Evolutionary conservation across 2,329 filamentous ascomycete genomes (phyloP).

Genomic region (Botrytis sinoallii): DNA sequence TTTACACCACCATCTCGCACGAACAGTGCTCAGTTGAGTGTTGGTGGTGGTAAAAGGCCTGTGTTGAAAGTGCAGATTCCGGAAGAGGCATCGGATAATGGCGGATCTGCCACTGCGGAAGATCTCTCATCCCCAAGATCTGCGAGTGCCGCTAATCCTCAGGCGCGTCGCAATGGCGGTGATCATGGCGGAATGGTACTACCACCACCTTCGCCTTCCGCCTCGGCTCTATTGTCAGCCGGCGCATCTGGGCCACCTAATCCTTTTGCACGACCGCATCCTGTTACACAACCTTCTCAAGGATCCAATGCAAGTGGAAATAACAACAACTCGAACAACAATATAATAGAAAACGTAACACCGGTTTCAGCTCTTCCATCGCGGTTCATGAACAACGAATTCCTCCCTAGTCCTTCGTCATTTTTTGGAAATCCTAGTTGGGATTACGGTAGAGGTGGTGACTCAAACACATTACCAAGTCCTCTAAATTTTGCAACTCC

Average conservation of each 20-base stretch:
- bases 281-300: slow-evolving; percentile 51
- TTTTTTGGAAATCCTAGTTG: slow-evolving; percentile 78
- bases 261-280: slow-evolving; percentile 86
- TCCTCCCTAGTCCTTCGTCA: slow-evolving; percentile 84
- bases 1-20: slow-evolving; percentile 72
- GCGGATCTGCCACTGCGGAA: slow-evolving; percentile 59
- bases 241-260: slow-evolving; percentile 92
- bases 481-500: slow-evolving; percentile 92
- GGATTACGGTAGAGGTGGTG: slow-evolving; percentile 63
- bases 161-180: slow-evolving; percentile 32
- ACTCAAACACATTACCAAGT: slow-evolving; percentile 85
- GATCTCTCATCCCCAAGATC: slow-evolving; percentile 57
- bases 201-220: slow-evolving; percentile 85
- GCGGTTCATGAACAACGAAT: slow-evolving; percentile 81
- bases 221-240: slow-evolving; percentile 76
- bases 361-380: slow-evolving; percentile 93
- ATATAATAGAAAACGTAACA: slow-evolving; percentile 59
- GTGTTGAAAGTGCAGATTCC: slow-evolving; percentile 93
- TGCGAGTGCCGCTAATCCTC: slow-evolving; percentile 27
- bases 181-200: slow-evolving; percentile 63
- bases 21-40: slow-evolving; percentile 64
- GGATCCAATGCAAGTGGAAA: slow-evolving; percentile 38
- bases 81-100: slow-evolving; percentile 79
- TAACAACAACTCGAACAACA: slow-evolving; percentile 43
- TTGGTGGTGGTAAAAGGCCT: slow-evolving; percentile 66